Conservation (phyloP, 2,329 filamentous ascomycete genomes). For the Hypoxylon sp. region DNA sequence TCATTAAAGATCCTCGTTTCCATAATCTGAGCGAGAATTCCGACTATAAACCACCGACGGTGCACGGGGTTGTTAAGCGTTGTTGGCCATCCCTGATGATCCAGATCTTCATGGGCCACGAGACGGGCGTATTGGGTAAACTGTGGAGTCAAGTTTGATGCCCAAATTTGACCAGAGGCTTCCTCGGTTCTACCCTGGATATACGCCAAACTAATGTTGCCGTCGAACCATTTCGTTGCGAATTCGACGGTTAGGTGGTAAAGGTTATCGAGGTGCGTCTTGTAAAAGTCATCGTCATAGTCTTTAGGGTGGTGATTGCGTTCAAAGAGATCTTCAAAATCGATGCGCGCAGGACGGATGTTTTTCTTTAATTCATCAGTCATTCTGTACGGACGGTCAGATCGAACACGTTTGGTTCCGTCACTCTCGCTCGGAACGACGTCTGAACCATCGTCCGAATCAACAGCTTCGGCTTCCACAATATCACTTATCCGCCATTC, state of each 20-base stretch:
- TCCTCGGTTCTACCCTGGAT: neutral
- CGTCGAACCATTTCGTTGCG: slow-evolving; percentile 32
- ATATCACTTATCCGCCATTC: slow-evolving; percentile 34
- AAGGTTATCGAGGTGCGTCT: slow-evolving; percentile 50
- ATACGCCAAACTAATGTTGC: slow-evolving; percentile 43
- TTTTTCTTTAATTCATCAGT: slow-evolving; percentile 22
- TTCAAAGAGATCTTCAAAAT: slow-evolving; percentile 44
- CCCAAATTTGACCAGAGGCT: slow-evolving; percentile 43
- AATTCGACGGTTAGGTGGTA: slow-evolving; percentile 44
- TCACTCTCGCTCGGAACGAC: neutral
- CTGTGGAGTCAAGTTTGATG: slow-evolving; percentile 49
- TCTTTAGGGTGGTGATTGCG: slow-evolving; percentile 41
- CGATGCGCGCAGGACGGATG: slow-evolving; percentile 46
- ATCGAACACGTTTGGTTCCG: neutral
- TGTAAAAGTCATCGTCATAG: slow-evolving; percentile 49
- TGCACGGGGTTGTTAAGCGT: slow-evolving; percentile 52
- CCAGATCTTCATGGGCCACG: slow-evolving; percentile 57
- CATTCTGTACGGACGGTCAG: neutral
- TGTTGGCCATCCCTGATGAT: slow-evolving; percentile 55
- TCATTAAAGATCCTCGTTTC: slow-evolving; percentile 58
- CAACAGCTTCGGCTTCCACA: slow-evolving; percentile 9
- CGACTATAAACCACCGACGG: slow-evolving; percentile 56
- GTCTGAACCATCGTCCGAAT: neutral
- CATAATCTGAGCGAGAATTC: slow-evolving; percentile 58
- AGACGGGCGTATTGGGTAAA: slow-evolving; percentile 56